phyloP scores from a whole-genome alignment of 2,329 filamentous ascomycete species.

The Diplodia mutila region DNA sequence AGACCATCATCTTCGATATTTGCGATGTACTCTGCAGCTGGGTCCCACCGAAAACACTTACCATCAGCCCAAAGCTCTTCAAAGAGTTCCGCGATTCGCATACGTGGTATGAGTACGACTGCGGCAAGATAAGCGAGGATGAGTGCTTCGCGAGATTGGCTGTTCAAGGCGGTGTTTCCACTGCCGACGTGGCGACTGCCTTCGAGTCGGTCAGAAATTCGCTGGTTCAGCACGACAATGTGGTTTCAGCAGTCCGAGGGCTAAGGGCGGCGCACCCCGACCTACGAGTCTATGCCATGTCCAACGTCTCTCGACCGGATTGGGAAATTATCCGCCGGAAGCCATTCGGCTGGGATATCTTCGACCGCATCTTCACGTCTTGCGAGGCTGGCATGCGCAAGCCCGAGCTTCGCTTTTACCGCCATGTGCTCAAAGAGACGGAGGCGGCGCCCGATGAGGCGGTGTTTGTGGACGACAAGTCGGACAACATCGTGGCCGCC shows the following conservation, averaged over 20 bases:
- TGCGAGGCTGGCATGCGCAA: slow-evolving; percentile 41
- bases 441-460: slow-evolving; percentile 27
- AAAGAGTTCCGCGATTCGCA: slow-evolving; percentile 34
- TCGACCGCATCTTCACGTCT: slow-evolving; percentile 43
- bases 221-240: slow-evolving; percentile 32
- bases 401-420: slow-evolving; percentile 41
- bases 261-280: slow-evolving; percentile 28
- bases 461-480: slow-evolving; percentile 39
- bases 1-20: slow-evolving; percentile 40
- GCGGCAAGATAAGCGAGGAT: slow-evolving; percentile 33
- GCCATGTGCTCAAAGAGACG: slow-evolving; percentile 36
- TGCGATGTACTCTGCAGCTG: slow-evolving; percentile 43
- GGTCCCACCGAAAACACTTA: slow-evolving; percentile 34
- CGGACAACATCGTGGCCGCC: slow-evolving; percentile 36
- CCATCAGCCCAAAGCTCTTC: slow-evolving; percentile 31
- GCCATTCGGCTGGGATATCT: slow-evolving; percentile 38
- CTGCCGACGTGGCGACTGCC: slow-evolving; percentile 34
- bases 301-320: slow-evolving; percentile 38
- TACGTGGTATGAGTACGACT: slow-evolving; percentile 37
- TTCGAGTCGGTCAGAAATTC: slow-evolving; percentile 37
- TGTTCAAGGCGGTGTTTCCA: slow-evolving; percentile 32
- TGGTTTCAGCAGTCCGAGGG: slow-evolving; percentile 32
- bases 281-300: slow-evolving; percentile 39
- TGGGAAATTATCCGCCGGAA: slow-evolving; percentile 32
- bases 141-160: slow-evolving; percentile 29